These are phyloP conservation scores for Phragmites australis DNA, from an alignment of 176 grass and related monocot species.

Conservation along the genomic window DNA sequence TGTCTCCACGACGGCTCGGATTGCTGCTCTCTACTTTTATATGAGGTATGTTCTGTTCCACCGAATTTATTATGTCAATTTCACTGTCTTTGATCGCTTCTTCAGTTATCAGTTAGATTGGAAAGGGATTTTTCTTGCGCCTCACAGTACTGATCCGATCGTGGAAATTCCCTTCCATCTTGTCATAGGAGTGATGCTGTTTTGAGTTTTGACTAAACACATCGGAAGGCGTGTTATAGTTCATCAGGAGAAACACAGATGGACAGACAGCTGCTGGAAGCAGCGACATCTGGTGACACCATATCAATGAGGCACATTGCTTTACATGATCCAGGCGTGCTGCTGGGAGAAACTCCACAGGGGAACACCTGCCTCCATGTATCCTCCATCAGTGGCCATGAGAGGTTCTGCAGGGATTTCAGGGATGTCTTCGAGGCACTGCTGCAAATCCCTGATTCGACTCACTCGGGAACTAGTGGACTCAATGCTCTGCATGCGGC, in stretches of 20 bases:
- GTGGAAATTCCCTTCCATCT: no score
- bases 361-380: slow-evolving; percentile 43
- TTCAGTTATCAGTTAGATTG: no score
- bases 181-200: no score
- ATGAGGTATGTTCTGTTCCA: no score
- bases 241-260: neutral
- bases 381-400: neutral
- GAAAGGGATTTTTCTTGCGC: no score
- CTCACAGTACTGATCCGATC: no score
- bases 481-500: slow-evolving; percentile 30
- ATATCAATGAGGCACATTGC: neutral
- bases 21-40: no score
- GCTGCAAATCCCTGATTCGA: neutral
- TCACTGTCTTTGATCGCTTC: no score
- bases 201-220: no score
- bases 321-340: neutral
- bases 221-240: no score
- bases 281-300: neutral
- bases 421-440: neutral
- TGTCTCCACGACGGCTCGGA: no score
- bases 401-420: neutral
- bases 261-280: neutral
- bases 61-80: no score
- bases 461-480: neutral
- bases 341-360: neutral